Percentiles rank a stretch among this genome's conserved stretches.
phyloP scores from a whole-genome alignment of 139 green algal genomes.

The Coelastrella sp. region DNA sequence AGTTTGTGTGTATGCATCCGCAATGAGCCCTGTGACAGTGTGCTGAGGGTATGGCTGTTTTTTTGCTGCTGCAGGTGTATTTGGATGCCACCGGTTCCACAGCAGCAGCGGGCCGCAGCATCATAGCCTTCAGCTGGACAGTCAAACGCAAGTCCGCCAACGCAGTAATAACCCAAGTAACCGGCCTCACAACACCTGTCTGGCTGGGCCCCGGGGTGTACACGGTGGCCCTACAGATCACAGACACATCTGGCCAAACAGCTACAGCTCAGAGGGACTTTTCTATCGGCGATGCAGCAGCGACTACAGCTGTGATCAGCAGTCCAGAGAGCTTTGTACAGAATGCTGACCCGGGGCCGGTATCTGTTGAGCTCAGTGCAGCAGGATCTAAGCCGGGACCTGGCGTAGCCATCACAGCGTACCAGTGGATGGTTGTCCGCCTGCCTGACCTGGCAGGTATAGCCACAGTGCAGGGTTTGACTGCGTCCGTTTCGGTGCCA shows the following conservation, averaged over 20 bases:
- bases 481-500: neutral
- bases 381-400: constrained; percentile 22
- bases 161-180: neutral
- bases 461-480: neutral
- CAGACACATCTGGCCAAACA: constrained; percentile 30
- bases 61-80: constrained; percentile 26
- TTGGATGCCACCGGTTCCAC: constrained; percentile 40
- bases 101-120: constrained; percentile 21
- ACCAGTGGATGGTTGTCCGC: constrained; percentile 36
- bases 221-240: neutral
- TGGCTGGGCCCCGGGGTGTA: constrained; percentile 40
- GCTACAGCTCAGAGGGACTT: constrained; percentile 15
- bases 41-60: neutral
- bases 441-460: constrained; percentile 23
- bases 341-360: neutral
- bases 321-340: constrained; percentile 5
- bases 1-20: too few species aligned
- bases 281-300: constrained; percentile 16
- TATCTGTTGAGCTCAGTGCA: constrained; percentile 21
- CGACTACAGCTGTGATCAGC: constrained; percentile 23
- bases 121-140: constrained; percentile 36
- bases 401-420: constrained; percentile 9
- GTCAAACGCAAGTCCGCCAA: constrained; percentile 13
- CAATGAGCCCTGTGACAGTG: neutral
- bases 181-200: neutral